Conservation (phyloP, 2,329 filamentous ascomycete genomes). For the Cladosporium sphaerospermum region DNA sequence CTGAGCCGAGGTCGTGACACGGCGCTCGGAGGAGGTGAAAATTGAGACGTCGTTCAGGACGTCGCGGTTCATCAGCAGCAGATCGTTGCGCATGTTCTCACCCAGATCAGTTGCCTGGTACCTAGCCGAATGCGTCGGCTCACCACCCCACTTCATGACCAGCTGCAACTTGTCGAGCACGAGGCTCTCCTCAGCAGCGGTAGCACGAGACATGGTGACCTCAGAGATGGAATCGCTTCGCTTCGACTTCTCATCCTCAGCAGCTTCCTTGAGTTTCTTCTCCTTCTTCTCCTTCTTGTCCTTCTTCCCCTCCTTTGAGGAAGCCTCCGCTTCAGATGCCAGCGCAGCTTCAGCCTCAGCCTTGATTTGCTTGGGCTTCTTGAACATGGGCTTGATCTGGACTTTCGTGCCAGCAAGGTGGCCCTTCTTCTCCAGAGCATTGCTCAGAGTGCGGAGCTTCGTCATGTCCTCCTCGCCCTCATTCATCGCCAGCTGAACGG, state of each 20-base stretch:
- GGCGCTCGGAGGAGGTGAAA: constrained; percentile 90
- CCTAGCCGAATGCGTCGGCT: constrained; percentile 92
- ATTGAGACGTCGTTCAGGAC: constrained; percentile 88
- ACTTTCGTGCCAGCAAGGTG: constrained; percentile 95
- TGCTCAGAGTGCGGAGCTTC: constrained; percentile 80
- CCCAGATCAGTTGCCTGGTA: constrained; percentile 95
- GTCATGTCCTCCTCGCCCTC: constrained; percentile 75
- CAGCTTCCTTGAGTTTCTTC: constrained; percentile 10
- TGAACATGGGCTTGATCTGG: constrained; percentile 99
- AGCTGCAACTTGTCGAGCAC: constrained; percentile 93
- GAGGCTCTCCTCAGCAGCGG: constrained; percentile 85
- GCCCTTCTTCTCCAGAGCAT: constrained; percentile 86
- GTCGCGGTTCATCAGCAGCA: constrained; percentile 86
- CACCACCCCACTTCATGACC: constrained; percentile 98
- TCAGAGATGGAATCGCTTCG: constrained; percentile 82
- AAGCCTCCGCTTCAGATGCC: constrained; percentile 45
- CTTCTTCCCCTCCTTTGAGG: constrained; percentile 46
- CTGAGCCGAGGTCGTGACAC: constrained; percentile 91
- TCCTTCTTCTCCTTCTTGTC: constrained; percentile 26
- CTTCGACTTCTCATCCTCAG: constrained; percentile 25
- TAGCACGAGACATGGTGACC: constrained; percentile 87
- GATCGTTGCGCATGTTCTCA: constrained; percentile 90
- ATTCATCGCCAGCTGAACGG: constrained; percentile 72
- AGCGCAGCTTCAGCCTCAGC: constrained; percentile 25
- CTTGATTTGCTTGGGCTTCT: constrained; percentile 61